These are phyloP conservation scores for Penicillium desertorum DNA, from an alignment of 495 filamentous ascomycete genomes.

Conservation along the genomic window DNA sequence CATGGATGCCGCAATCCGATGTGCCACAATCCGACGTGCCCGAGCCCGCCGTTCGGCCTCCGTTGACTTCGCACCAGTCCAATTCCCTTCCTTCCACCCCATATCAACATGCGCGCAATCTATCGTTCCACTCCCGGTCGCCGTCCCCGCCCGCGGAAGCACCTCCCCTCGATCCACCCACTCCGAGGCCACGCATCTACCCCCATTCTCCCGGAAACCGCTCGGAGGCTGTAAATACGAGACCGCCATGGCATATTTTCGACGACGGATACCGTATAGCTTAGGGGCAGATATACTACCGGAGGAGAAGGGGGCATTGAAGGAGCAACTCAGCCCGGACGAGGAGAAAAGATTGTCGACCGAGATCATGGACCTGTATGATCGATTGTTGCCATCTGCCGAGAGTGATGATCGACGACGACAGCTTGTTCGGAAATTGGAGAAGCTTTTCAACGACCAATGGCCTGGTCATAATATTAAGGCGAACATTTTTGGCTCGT, in stretches of 20 bases:
- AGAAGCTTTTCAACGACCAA: constrained; percentile 78
- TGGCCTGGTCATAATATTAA: constrained; percentile 91
- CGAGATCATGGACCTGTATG: constrained; percentile 81
- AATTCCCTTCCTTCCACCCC: constrained; percentile 94
- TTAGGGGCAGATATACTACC: constrained; percentile 74
- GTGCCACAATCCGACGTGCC: constrained; percentile 34
- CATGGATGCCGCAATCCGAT: constrained; percentile 41
- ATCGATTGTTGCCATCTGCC: constrained; percentile 76
- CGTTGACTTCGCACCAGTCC: constrained; percentile 65
- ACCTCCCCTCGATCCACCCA: constrained; percentile 88
- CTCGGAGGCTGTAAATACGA: constrained; percentile 77
- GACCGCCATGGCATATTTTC: constrained; percentile 67
- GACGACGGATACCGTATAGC: constrained; percentile 86
- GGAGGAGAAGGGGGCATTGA: constrained; percentile 62
- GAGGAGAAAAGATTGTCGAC: constrained; percentile 76
- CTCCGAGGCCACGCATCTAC: constrained; percentile 76
- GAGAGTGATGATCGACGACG: constrained; percentile 73
- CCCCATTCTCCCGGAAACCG: constrained; percentile 62
- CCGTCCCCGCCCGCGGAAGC: constrained; percentile 74
- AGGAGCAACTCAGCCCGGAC: constrained; percentile 64
- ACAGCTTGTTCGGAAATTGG: constrained; percentile 79
- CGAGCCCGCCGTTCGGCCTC: constrained; percentile 41
- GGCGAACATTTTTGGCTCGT: constrained; percentile 94
- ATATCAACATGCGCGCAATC: constrained; percentile 80
- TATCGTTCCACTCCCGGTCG: constrained; percentile 79